Percentiles rank a stretch among this genome's conserved stretches.
Conservation (phyloP, 1,284 basidiomycete genomes). For the Cerrena zonata region DNA sequence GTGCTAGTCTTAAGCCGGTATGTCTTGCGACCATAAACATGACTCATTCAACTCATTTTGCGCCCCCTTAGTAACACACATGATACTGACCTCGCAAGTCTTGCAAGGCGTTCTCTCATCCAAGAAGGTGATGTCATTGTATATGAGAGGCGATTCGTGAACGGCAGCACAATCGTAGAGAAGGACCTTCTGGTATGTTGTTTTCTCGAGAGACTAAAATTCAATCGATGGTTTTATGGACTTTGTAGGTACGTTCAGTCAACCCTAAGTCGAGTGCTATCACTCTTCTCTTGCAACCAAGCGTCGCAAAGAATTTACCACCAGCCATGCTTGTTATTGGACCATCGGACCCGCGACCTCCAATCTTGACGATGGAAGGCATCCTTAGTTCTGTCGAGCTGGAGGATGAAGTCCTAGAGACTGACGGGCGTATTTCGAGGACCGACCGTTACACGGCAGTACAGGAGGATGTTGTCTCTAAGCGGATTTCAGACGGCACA, state of each 20-base stretch:
- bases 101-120: slow-evolving; percentile 41
- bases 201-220: not conserved
- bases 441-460: slow-evolving; percentile 19
- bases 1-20: not conserved
- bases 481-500: not conserved
- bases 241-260: slow-evolving; percentile 44
- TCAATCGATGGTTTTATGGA: not conserved
- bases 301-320: slow-evolving; percentile 33
- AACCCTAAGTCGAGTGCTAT: slow-evolving; percentile 36
- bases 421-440: slow-evolving; percentile 43
- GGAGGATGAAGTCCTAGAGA: slow-evolving; percentile 45
- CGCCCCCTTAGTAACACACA: slow-evolving; percentile 7
- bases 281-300: slow-evolving; percentile 38
- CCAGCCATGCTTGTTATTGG: slow-evolving; percentile 29
- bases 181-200: slow-evolving; percentile 48
- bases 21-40: not conserved
- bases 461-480: not conserved
- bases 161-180: slow-evolving; percentile 35
- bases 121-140: slow-evolving; percentile 48
- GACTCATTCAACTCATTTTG: slow-evolving; percentile 4
- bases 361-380: slow-evolving; percentile 28
- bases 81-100: slow-evolving; percentile 38
- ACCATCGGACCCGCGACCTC: slow-evolving; percentile 24
- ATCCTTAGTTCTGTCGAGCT: slow-evolving; percentile 42
- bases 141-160: slow-evolving; percentile 42